Evolutionary conservation across 2,329 filamentous ascomycete genomes (phyloP).

Genomic region (Huntiella abstrusa): DNA sequence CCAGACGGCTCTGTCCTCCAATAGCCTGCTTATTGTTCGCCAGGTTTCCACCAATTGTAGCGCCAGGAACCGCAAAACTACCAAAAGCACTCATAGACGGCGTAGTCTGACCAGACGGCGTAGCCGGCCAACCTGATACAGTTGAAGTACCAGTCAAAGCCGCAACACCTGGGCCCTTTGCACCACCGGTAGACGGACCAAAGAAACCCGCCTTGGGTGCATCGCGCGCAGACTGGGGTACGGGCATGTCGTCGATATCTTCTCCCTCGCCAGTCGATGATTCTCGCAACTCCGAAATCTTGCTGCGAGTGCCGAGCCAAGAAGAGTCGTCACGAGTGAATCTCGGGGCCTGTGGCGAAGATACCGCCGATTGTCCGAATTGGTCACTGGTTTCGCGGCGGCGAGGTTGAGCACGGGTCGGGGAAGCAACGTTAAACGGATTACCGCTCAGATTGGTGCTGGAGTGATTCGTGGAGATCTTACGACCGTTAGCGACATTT

Average conservation of each 20-base stretch:
- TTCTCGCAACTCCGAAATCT: conserved; percentile 10
- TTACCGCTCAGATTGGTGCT: conserved; percentile 26
- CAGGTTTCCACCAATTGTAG: conserved; percentile 25
- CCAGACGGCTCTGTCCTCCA: conserved; percentile 53
- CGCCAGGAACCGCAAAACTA: conserved; percentile 56
- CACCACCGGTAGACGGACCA: background rate
- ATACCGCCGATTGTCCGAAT: conserved; percentile 26
- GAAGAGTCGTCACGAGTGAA: conserved; percentile 46
- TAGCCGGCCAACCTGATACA: conserved; percentile 25
- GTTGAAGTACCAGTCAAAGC: conserved; percentile 25
- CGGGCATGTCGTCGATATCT: conserved; percentile 19
- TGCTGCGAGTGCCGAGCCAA: conserved; percentile 36
- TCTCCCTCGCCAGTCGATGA: conserved; percentile 36
- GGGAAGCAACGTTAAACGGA: conserved; percentile 52
- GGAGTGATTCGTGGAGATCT: conserved; percentile 62
- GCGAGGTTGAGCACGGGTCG: conserved; percentile 57
- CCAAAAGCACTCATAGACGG: conserved; percentile 68
- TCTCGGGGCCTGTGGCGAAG: conserved; percentile 42
- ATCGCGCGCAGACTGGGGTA: conserved; percentile 8
- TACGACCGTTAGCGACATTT: conserved; percentile 48
- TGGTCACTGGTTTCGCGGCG: conserved; percentile 65
- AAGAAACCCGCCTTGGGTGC: conserved; percentile 9
- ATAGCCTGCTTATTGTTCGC: conserved; percentile 21
- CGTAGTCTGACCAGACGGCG: conserved; percentile 27
- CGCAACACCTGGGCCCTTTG: conserved; percentile 5